These are phyloP conservation scores for Pleodorina starrii DNA, from an alignment of 139 green algal species.

Conservation along the genomic window DNA sequence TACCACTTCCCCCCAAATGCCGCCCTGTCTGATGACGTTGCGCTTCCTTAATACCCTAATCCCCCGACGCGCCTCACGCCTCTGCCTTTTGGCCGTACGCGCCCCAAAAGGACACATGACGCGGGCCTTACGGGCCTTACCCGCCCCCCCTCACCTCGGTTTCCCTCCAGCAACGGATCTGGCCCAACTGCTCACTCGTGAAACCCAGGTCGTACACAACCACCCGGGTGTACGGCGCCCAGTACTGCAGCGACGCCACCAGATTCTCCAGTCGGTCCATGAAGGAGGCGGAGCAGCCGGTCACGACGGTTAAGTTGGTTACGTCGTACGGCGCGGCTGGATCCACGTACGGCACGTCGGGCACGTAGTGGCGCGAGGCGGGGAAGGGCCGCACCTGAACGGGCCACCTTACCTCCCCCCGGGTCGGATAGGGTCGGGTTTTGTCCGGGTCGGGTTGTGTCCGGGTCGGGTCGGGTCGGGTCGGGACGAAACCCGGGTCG, in stretches of 20 bases:
- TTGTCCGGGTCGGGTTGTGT: too few relatives aligned
- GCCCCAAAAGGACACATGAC: too few relatives aligned
- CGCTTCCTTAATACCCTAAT: too few relatives aligned
- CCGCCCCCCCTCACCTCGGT: conserved; percentile 7
- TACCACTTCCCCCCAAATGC: too few relatives aligned
- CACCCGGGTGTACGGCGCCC: neutral
- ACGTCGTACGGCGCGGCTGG: conserved; percentile 21
- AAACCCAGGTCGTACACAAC: conserved; percentile 35
- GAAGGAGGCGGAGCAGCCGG: conserved; percentile 48
- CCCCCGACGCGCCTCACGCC: too few relatives aligned
- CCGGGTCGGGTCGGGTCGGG: too few relatives aligned
- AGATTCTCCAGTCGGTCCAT: conserved; percentile 61
- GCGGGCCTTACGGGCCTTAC: too few relatives aligned
- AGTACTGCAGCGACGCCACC: conserved; percentile 46
- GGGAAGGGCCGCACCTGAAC: conserved; percentile 8
- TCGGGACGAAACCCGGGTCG: too few relatives aligned
- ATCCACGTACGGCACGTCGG: neutral
- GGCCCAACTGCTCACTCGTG: neutral
- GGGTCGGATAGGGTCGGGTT: too few relatives aligned
- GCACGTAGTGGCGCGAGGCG: conserved; percentile 14
- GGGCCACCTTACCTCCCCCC: neutral
- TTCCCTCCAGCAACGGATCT: conserved; percentile 23
- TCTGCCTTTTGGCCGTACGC: too few relatives aligned
- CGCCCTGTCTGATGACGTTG: too few relatives aligned
- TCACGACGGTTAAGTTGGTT: conserved; percentile 50